Evolutionary conservation across 2,329 filamentous ascomycete species (phyloP).

Genomic region (Neurospora sp.): DNA sequence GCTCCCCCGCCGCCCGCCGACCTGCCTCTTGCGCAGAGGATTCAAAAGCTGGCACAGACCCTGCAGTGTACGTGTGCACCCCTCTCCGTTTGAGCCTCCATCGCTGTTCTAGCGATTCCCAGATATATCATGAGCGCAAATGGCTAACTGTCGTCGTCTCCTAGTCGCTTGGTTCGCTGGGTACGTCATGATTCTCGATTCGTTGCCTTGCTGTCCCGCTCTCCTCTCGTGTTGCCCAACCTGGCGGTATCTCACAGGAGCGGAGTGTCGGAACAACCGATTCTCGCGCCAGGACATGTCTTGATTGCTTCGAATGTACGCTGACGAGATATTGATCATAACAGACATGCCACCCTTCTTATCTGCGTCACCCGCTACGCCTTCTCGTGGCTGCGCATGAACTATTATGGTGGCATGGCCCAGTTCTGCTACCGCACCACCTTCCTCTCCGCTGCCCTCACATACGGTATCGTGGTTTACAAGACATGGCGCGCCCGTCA

Average conservation of each 20-base stretch:
- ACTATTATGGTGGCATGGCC: constrained; percentile 69
- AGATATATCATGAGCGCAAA: constrained; percentile 5
- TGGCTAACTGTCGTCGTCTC: constrained; percentile 26
- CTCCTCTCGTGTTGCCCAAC: background rate
- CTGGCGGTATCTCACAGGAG: background rate
- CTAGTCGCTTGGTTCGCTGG: constrained; percentile 70
- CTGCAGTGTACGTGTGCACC: constrained; percentile 66
- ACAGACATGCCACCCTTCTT: constrained; percentile 77
- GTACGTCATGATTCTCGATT: constrained; percentile 43
- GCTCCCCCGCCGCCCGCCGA: constrained; percentile 63
- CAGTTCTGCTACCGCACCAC: constrained; percentile 80
- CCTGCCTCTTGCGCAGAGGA: constrained; percentile 62
- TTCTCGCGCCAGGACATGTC: background rate
- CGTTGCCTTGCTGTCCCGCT: background rate
- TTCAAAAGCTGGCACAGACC: constrained; percentile 73
- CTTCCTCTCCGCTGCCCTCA: constrained; percentile 80
- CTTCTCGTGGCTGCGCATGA: constrained; percentile 81
- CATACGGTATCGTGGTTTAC: constrained; percentile 97
- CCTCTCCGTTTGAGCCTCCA: constrained; percentile 17
- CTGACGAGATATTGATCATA: background rate
- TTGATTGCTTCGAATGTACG: background rate
- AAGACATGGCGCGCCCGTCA: constrained; percentile 86
- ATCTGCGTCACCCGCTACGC: constrained; percentile 73
- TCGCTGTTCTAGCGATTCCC: constrained; percentile 2
- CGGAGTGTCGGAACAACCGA: constrained; percentile 8